Conservation (phyloP, 2,329 filamentous ascomycete species). For the Achaetomium macrosporum region DNA sequence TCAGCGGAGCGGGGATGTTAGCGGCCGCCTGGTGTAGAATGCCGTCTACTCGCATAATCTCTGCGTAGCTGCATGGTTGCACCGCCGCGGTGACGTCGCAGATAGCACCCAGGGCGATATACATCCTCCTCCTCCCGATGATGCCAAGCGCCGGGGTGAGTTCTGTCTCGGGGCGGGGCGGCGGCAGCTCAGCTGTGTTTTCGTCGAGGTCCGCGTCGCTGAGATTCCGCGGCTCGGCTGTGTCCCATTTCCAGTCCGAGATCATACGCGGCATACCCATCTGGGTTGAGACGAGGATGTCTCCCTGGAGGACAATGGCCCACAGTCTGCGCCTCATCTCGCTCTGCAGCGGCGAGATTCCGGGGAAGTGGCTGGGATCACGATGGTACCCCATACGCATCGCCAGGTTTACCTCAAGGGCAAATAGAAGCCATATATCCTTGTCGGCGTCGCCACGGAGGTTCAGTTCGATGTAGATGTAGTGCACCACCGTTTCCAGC, state of each 20-base stretch:
- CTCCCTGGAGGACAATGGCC: conserved; percentile 37
- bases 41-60: conserved; percentile 23
- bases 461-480: conserved; percentile 31
- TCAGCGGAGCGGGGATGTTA: conserved; percentile 24
- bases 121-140: conserved; percentile 15
- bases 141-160: conserved; percentile 24
- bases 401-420: conserved; percentile 30
- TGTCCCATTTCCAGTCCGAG: conserved; percentile 35
- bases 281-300: conserved; percentile 37
- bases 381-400: conserved; percentile 40
- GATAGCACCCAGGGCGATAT: conserved; percentile 10
- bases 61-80: conserved; percentile 15
- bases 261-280: conserved; percentile 41
- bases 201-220: conserved; percentile 38
- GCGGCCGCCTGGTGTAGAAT: conserved; percentile 22
- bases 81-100: conserved; percentile 12
- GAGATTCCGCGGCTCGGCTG: conserved; percentile 38
- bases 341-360: conserved; percentile 37
- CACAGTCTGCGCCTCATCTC: conserved; percentile 42
- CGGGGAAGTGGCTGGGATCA: conserved; percentile 37
- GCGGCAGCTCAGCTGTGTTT: conserved; percentile 33
- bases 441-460: conserved; percentile 29
- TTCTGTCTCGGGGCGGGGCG: conserved; percentile 30
- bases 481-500: conserved; percentile 34
- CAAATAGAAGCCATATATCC: conserved; percentile 33